phyloP scores from a whole-genome alignment of 2,329 filamentous ascomycete genomes.

The Xylariales sp. region DNA sequence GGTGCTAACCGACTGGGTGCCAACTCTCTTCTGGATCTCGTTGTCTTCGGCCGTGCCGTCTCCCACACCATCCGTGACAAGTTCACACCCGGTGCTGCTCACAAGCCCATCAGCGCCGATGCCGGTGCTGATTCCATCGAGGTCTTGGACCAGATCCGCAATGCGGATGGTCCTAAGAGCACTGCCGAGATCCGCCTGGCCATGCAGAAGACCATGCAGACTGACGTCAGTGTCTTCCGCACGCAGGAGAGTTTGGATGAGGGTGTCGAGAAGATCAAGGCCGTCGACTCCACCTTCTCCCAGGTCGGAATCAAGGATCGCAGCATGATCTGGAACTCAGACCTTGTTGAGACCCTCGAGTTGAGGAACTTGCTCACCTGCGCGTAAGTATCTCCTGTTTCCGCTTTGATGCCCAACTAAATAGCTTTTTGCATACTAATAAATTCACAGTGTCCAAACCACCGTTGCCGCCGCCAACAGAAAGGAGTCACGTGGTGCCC shows the following conservation, averaged over 20 bases:
- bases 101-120: slow-evolving; percentile 76
- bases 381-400: slow-evolving; percentile 60
- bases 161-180: slow-evolving; percentile 75
- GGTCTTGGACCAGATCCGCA: slow-evolving; percentile 81
- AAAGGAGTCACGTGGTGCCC: slow-evolving; percentile 95
- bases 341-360: slow-evolving; percentile 94
- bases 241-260: slow-evolving; percentile 91
- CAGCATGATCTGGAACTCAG: slow-evolving; percentile 99
- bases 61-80: slow-evolving; percentile 96
- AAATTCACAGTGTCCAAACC: slow-evolving; percentile 69
- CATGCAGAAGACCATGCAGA: slow-evolving; percentile 99
- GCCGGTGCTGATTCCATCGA: slow-evolving; percentile 84
- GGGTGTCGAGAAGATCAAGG: slow-evolving; percentile 81
- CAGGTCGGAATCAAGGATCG: slow-evolving; percentile 95
- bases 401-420: neutral
- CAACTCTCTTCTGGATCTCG: slow-evolving; percentile 95
- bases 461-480: slow-evolving; percentile 85
- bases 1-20: slow-evolving; percentile 96
- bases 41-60: slow-evolving; percentile 96
- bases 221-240: slow-evolving; percentile 93
- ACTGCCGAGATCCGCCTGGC: slow-evolving; percentile 83
- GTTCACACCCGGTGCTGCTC: slow-evolving; percentile 76
- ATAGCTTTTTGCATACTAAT: neutral
- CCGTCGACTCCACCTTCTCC: slow-evolving; percentile 75
- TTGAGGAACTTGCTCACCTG: slow-evolving; percentile 93